Percentiles rank a stretch among this genome's conserved stretches.
phyloP scores from a whole-genome alignment of 495 filamentous ascomycete species.

The Neurospora tetrasperma region DNA sequence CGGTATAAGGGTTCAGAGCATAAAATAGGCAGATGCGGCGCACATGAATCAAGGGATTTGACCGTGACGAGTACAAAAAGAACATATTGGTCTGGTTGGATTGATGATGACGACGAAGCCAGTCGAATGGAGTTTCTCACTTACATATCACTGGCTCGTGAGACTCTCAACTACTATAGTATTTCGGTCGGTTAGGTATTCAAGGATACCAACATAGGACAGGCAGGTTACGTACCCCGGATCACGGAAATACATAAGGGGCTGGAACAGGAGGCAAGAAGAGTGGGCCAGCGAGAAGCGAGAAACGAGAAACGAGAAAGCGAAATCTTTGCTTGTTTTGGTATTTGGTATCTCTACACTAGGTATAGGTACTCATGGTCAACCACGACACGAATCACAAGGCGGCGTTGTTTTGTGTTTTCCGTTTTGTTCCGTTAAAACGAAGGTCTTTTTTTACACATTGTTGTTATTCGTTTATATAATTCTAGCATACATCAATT shows the following conservation, averaged over 20 bases:
- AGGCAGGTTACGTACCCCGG: no score
- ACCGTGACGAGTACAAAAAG: background rate
- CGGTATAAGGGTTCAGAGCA: background rate
- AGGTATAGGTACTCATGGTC: no score
- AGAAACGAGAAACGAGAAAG: background rate
- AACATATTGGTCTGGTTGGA: background rate
- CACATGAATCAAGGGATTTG: background rate
- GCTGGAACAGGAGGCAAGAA: background rate
- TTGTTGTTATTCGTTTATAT: background rate
- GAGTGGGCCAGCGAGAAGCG: background rate
- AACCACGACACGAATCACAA: background rate
- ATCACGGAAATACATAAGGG: background rate
- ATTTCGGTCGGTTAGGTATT: no score
- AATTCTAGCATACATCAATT: background rate
- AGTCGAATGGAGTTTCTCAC: no score
- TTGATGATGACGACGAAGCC: background rate
- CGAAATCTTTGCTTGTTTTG: background rate
- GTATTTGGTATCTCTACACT: background rate
- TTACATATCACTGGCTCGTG: no score
- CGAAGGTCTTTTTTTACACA: background rate
- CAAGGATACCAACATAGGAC: no score
- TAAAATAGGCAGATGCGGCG: background rate
- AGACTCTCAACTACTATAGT: no score
- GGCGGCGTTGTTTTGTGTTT: background rate
- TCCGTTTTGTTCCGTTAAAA: background rate